These are phyloP conservation scores for Phyllosticta paracitricarpa DNA, from an alignment of 2,329 filamentous ascomycete genomes.

Conservation along the genomic window DNA sequence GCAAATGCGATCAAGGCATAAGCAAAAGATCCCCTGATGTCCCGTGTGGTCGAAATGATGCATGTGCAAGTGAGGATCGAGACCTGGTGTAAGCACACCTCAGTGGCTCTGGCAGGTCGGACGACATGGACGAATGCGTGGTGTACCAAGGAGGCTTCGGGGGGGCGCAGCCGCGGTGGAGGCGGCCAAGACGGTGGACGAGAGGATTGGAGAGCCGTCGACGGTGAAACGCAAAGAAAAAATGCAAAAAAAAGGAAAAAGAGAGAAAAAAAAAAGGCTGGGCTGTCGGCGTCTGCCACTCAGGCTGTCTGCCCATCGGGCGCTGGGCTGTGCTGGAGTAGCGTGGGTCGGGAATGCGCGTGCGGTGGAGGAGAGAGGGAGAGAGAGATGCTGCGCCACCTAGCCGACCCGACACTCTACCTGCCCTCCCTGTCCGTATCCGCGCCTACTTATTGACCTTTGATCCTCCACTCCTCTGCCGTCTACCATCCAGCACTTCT, in stretches of 20 bases:
- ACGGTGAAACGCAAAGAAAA: not conserved
- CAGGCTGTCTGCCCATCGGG: not conserved
- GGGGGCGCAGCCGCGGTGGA: not conserved
- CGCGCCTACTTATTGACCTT: not conserved
- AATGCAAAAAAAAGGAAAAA: not conserved
- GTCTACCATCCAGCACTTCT: not conserved
- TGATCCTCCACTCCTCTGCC: not conserved
- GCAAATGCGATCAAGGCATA: not conserved
- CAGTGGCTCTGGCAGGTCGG: not conserved
- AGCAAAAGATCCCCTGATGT: not conserved
- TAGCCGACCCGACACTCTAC: not conserved
- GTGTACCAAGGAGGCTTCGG: not conserved
- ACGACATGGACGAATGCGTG: not conserved
- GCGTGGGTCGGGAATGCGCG: not conserved
- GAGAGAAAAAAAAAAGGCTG: not conserved
- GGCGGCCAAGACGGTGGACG: not conserved
- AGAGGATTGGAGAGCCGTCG: not conserved
- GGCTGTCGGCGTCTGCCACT: not conserved
- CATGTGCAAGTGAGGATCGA: not conserved
- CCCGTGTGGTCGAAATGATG: not conserved
- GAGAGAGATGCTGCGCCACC: not conserved
- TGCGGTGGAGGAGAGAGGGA: not conserved
- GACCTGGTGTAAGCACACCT: not conserved
- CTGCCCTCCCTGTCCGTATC: not conserved
- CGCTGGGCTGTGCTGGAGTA: not conserved